Base-by-base conservation (phyloP, 176 grass and related monocot species). In the Phoenix dactylifera region DNA sequence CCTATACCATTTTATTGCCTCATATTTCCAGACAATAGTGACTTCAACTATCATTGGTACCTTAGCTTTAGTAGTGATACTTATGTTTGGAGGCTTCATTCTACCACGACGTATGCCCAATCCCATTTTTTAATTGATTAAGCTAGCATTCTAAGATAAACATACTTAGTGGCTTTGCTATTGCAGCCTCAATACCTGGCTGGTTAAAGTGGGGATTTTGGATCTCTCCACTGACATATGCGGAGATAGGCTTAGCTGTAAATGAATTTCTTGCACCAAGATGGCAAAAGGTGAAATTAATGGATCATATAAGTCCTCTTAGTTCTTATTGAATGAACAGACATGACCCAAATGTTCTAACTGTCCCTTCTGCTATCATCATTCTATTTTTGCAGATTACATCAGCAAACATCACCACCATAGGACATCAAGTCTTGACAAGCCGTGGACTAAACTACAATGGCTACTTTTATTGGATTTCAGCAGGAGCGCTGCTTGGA, bases 201-300 rank as follows among this genome's bases (percentile, higher is more conserved):
- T 95, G 90, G 90, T 68, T 89, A 20, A 87, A 81, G 77, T 95
- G 90, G 90, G 86, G 76, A 63, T 95, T 89, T 76, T 89, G 90
- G 90, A 17, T 89, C 54, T 89, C 90, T 57, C 90, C 86, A 71
- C 62, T 89, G 39, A 76, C 90, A 6, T 89, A 89, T 19, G 76
- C 77, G 57, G 90, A 95, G 67, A 84, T 95, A 73, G 77, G 76
- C 58, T 70, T 95, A 66, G 70, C 86, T 64, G 60, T 82, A 64
- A 95, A 95, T 73, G 90, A 95, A 76, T 95, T 95, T 70, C 67
- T 75, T 59, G 74, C 90, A 66, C 57, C 77, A 55, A 85, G 90
- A 89, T 95, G 90, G 86, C 74, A 86, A 54, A 78, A 89, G 80
- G 90, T 95, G 67, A 71, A 50, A 22, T 6, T 23, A 16, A 17